Evolutionary conservation across 2,329 filamentous ascomycete species (phyloP), one percentile per base, ranked within the genome.

Genomic region (Neoascochyta sp.): DNA sequence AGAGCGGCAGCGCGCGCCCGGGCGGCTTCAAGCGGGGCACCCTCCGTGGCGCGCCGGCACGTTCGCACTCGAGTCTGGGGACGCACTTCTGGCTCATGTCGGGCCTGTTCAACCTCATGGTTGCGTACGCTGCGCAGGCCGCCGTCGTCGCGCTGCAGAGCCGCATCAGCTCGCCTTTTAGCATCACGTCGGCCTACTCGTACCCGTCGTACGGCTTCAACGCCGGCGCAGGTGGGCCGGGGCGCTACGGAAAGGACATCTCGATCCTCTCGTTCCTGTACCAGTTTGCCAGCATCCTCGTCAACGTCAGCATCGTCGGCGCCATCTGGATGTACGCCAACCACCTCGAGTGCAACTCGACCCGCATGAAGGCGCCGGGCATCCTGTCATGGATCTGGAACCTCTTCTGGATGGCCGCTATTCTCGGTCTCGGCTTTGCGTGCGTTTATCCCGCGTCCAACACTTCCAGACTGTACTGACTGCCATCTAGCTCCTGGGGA

Each of bases 241-340:
- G 11, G 12, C 32, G 12, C 1, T 46, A 46, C 6, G 32, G 29
- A 14, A 38, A 40, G 6, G 32, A 37, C 4, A 43, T 47, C 9
- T 47, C 41, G 7, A 41, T 47, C 16, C 32, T 47, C 0, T 47
- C 43, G 2, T 47, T 45, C 22, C 21, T 38, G 4, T 45, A 47
- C 24, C 43, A 47, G 12, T 32, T 34, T n/a, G 41, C 41, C 13
- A 35, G 31, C n/a, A 47, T 47, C 7, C 13, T 47, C 12, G 27
- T 40, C 4, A 40, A 47, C 16, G 24, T 43, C 3, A 28, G 26
- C 32, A 45, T 47, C 5, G 39, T 71, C 9, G 43, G 43, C 15
- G 43, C 41, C 3, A 47, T 47, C 20, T 47, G 43, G 43, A 43
- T 47, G 24, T 28, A 38, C 4, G 39, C 43, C 24, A 47, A 47